Evolutionary conservation across 768 basidiomycete genomes (phyloP).

Genomic region (Naematelia encephala): DNA sequence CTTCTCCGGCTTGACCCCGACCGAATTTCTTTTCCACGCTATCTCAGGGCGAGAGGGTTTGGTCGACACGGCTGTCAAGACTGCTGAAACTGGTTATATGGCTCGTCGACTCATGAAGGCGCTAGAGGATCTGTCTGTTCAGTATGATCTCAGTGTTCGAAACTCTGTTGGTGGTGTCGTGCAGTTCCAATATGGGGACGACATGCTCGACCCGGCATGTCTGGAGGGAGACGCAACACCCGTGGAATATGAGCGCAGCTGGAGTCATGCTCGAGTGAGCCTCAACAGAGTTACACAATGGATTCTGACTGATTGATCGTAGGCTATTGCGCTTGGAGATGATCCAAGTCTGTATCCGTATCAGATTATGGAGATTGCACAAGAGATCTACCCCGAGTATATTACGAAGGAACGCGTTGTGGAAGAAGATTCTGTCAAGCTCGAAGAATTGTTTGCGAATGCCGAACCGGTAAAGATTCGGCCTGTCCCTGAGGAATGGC

Average conservation of each 20-base stretch:
- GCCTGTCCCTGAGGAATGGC: constrained; percentile 26
- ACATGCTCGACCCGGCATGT: constrained; percentile 93
- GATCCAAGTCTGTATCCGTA: constrained; percentile 75
- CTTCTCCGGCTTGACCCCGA: constrained; percentile 83
- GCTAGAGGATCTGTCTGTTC: constrained; percentile 89
- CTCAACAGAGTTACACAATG: background rate
- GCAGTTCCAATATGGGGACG: constrained; percentile 95
- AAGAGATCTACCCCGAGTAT: constrained; percentile 36
- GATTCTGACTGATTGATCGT: constrained; percentile 1
- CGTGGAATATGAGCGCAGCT: constrained; percentile 79
- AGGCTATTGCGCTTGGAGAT: constrained; percentile 64
- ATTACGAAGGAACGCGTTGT: constrained; percentile 2
- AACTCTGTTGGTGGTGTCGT: constrained; percentile 93
- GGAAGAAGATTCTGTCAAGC: constrained; percentile 55
- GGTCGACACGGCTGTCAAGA: constrained; percentile 99
- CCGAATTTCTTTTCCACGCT: constrained; percentile 98
- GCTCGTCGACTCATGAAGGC: constrained; percentile 98
- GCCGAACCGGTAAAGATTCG: constrained; percentile 57
- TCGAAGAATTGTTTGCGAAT: constrained; percentile 11
- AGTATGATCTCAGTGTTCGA: constrained; percentile 92
- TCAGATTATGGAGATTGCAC: constrained; percentile 71
- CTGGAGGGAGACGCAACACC: constrained; percentile 94
- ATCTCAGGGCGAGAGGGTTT: constrained; percentile 97
- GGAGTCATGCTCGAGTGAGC: constrained; percentile 73
- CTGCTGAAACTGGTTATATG: constrained; percentile 99